These are phyloP conservation scores for Naganishia vishniacii DNA, from an alignment of 768 basidiomycete genomes.

Conservation along the genomic window DNA sequence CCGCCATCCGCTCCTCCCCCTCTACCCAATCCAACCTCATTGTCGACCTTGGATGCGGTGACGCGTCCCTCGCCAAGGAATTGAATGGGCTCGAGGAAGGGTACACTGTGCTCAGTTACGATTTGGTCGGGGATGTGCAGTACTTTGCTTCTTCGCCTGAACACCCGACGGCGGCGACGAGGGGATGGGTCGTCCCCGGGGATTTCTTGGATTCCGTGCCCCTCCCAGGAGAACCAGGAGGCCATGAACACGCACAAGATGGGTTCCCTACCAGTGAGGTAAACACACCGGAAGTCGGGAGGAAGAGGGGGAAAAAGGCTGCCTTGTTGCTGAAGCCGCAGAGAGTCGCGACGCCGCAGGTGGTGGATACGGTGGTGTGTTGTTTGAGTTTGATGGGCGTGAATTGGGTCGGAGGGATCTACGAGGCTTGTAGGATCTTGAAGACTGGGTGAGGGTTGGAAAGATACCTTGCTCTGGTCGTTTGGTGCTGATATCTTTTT, in stretches of 20 bases:
- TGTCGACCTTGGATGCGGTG: slow-evolving; percentile 91
- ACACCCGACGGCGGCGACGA: slow-evolving; percentile 43
- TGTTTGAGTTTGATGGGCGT: slow-evolving; percentile 94
- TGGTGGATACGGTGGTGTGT: slow-evolving; percentile 88
- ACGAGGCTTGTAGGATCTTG: slow-evolving; percentile 83
- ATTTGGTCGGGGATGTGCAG: slow-evolving; percentile 44
- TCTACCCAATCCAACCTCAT: slow-evolving; percentile 59
- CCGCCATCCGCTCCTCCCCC: slow-evolving; percentile 61
- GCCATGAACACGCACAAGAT: slow-evolving; percentile 9
- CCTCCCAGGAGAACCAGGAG: slow-evolving; percentile 61
- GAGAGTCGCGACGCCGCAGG: slow-evolving; percentile 58
- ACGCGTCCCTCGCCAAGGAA: slow-evolving; percentile 74
- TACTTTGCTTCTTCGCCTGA: slow-evolving; percentile 1
- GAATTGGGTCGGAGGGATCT: slow-evolving; percentile 87
- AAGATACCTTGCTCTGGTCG: not conserved
- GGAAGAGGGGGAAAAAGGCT: slow-evolving; percentile 23
- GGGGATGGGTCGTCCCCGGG: slow-evolving; percentile 74
- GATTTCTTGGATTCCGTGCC: slow-evolving; percentile 78
- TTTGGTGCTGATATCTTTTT: not conserved
- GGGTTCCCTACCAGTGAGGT: slow-evolving; percentile 8
- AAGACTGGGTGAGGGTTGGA: slow-evolving; percentile 70
- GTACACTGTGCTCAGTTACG: slow-evolving; percentile 44
- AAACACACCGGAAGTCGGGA: not conserved
- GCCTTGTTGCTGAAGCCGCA: too few relatives aligned
- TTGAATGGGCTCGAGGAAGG: slow-evolving; percentile 62